Percentiles rank a stretch among this genome's conserved stretches.
Evolutionary conservation across 148 eudicot species (phyloP).

Genomic region (Rhododendron mucronatum): DNA sequence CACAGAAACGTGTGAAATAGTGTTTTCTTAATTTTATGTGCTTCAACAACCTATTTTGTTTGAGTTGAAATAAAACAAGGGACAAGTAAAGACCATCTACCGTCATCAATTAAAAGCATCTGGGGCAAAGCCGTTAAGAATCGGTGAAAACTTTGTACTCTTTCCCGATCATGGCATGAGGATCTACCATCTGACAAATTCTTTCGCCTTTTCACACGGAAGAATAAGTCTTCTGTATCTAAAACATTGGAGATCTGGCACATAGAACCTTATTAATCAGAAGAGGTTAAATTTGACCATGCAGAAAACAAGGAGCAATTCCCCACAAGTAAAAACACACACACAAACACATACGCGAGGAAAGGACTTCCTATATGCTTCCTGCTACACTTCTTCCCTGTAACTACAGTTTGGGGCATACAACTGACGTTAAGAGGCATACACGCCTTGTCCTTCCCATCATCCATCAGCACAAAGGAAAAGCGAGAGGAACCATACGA

Average conservation of each 20-base stretch:
- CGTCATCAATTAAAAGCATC: neutral
- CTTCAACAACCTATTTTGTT: neutral
- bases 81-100: neutral
- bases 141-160: conserved; percentile 42
- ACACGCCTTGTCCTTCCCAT: conserved; percentile 41
- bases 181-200: conserved; percentile 17
- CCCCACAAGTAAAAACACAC: neutral
- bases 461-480: conserved; percentile 81
- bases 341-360: neutral
- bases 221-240: conserved; percentile 77
- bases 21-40: neutral
- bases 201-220: conserved; percentile 39
- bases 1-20: neutral
- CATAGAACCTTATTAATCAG: neutral
- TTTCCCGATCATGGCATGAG: conserved; percentile 22
- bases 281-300: neutral
- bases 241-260: conserved; percentile 75
- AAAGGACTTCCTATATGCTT: neutral
- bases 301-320: neutral
- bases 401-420: neutral
- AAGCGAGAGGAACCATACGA: conserved; percentile 39
- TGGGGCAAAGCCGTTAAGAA: conserved; percentile 27
- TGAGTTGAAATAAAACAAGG: neutral
- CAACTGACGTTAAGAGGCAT: no score
- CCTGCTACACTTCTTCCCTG: neutral